Evolutionary conservation across 306 rosid genomes (phyloP).

Genomic region (Comarum palustre): DNA sequence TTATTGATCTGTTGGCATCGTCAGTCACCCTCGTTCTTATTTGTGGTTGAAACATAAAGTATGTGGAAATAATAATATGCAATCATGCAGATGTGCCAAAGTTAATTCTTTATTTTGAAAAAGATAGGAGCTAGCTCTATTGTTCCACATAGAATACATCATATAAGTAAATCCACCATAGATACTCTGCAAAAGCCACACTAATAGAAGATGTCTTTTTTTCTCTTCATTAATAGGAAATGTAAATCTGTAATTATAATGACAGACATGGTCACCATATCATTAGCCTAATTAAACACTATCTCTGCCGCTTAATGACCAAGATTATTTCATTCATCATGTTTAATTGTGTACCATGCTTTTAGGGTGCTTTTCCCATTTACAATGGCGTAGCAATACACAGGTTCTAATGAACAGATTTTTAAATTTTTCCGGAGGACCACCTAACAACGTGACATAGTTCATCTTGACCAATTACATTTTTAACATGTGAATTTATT

Average conservation of each 20-base stretch:
- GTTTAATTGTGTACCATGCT: background rate
- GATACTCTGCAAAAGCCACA: background rate
- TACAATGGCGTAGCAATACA: no score
- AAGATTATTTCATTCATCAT: background rate
- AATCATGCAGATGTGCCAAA: background rate
- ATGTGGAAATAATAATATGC: background rate
- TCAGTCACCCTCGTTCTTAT: no score
- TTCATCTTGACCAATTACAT: no score
- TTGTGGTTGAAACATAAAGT: background rate
- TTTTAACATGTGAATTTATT: no score
- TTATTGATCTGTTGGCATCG: background rate
- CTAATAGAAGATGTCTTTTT: background rate
- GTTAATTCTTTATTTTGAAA: background rate
- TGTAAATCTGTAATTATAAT: background rate
- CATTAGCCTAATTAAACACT: background rate
- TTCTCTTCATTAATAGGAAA: background rate
- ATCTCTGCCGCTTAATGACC: background rate
- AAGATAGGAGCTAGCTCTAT: background rate
- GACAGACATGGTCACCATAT: background rate
- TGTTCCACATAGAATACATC: background rate
- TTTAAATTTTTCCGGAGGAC: no score
- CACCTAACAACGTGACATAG: no score
- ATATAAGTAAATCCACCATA: background rate
- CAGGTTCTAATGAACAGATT: no score
- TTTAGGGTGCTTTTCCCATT: background rate